Conservation (phyloP, 2,329 filamentous ascomycete species). For the Penicillium sp. region DNA sequence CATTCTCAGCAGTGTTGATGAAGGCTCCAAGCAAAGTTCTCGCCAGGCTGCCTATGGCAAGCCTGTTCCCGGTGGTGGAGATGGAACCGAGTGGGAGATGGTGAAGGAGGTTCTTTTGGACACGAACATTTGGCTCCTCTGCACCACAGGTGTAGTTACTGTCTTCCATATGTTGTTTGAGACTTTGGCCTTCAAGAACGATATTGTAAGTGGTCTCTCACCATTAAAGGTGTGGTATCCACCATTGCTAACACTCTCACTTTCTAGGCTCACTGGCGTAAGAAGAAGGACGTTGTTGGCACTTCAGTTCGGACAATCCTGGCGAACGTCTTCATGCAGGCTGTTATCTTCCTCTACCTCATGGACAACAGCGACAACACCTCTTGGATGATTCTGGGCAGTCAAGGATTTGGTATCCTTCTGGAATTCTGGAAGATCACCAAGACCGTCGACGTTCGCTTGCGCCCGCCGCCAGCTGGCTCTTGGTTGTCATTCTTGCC, state of each 20-base stretch:
- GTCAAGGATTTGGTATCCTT: constrained; percentile 79
- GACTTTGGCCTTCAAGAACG: constrained; percentile 92
- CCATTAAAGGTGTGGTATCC: not conserved
- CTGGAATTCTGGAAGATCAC: constrained; percentile 93
- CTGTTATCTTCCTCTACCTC: constrained; percentile 92
- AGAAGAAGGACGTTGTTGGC: constrained; percentile 99
- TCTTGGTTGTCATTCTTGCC: constrained; percentile 73
- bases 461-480: constrained; percentile 66
- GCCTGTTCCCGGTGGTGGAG: constrained; percentile 71
- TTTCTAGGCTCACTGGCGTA: constrained; percentile 76
- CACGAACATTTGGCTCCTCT: constrained; percentile 87
- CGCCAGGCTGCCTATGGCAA: constrained; percentile 73
- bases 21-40: constrained; percentile 79
- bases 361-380: constrained; percentile 97
- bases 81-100: constrained; percentile 93
- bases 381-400: constrained; percentile 97
- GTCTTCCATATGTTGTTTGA: constrained; percentile 94
- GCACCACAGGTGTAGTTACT: constrained; percentile 77
- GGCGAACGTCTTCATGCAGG: constrained; percentile 97
- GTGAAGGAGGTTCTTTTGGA: constrained; percentile 94
- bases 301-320: constrained; percentile 95
- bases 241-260: constrained; percentile 14
- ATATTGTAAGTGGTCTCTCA: constrained; percentile 61
- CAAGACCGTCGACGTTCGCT: constrained; percentile 83
- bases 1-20: constrained; percentile 78